Evolutionary conservation across 2,329 filamentous ascomycete genomes (phyloP).

Genomic region (Trichoderma oligosporum): DNA sequence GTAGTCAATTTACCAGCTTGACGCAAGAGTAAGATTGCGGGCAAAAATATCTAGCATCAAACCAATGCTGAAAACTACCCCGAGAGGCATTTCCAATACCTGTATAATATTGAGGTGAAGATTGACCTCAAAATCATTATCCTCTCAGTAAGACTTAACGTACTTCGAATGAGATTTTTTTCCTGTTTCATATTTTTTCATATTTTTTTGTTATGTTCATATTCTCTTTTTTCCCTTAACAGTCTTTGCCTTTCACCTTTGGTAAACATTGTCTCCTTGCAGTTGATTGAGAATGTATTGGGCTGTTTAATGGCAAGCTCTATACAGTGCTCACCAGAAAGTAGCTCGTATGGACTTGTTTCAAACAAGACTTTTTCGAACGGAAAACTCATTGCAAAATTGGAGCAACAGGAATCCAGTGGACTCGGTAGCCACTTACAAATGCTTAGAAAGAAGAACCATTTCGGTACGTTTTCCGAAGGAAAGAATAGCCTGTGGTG

Average conservation of each 20-base stretch:
- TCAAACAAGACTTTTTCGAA: too few relatives aligned
- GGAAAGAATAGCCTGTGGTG: too few relatives aligned
- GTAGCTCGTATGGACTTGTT: too few relatives aligned
- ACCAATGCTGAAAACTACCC: neutral
- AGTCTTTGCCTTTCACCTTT: neutral
- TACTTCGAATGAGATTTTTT: neutral
- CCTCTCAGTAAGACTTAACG: neutral
- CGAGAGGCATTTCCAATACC: conserved; percentile 2
- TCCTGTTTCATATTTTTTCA: neutral
- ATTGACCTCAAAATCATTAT: neutral
- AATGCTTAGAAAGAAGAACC: too few relatives aligned
- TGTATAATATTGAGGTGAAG: neutral
- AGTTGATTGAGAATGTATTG: too few relatives aligned
- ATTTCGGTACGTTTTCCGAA: too few relatives aligned
- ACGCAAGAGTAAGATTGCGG: neutral
- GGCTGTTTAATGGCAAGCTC: too few relatives aligned
- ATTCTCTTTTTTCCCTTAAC: neutral
- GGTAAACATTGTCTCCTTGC: neutral
- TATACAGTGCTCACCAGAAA: too few relatives aligned
- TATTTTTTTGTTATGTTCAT: neutral
- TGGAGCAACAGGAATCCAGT: too few relatives aligned
- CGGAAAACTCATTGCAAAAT: too few relatives aligned
- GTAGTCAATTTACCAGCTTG: neutral
- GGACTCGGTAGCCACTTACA: too few relatives aligned
- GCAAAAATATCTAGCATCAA: neutral